Conservation (phyloP, 768 basidiomycete species). For the Cantharellus cinnabarinus region DNA sequence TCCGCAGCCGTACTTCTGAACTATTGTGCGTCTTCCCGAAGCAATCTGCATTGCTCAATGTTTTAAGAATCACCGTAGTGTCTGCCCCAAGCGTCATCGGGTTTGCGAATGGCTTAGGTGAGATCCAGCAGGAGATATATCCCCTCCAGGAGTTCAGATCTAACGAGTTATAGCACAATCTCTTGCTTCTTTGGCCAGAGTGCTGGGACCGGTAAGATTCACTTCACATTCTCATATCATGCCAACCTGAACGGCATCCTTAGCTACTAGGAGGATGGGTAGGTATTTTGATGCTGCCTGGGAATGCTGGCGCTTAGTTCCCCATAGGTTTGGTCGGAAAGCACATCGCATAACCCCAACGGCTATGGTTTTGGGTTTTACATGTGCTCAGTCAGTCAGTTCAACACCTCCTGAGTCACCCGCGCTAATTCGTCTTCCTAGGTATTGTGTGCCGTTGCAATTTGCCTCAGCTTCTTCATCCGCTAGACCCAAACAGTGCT, state of each 20-base stretch:
- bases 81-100: constrained; percentile 78
- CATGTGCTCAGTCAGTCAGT: constrained; percentile 24
- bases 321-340: constrained; percentile 48
- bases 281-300: constrained; percentile 13
- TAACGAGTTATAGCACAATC: constrained; percentile 42
- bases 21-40: constrained; percentile 34
- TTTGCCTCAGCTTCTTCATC: not conserved
- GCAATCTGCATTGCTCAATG: constrained; percentile 1
- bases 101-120: constrained; percentile 65
- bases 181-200: constrained; percentile 81
- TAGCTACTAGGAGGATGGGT: constrained; percentile 61
- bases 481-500: not conserved
- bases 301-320: not conserved
- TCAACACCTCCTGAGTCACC: not conserved
- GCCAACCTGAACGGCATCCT: not conserved
- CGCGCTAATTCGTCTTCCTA: not conserved
- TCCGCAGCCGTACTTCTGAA: constrained; percentile 74
- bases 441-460: not conserved
- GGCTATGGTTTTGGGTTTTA: constrained; percentile 64
- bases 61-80: constrained; percentile 28
- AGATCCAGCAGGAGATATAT: not conserved
- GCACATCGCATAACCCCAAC: constrained; percentile 42
- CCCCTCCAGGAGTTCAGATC: not conserved
- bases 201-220: constrained; percentile 43
- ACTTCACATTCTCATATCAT: constrained; percentile 4